A percentile compares a stretch with the other conserved stretches of the same genome.
Evolutionary conservation across 176 grass and related monocot species (phyloP).

Genomic region (Oryza nivara): DNA sequence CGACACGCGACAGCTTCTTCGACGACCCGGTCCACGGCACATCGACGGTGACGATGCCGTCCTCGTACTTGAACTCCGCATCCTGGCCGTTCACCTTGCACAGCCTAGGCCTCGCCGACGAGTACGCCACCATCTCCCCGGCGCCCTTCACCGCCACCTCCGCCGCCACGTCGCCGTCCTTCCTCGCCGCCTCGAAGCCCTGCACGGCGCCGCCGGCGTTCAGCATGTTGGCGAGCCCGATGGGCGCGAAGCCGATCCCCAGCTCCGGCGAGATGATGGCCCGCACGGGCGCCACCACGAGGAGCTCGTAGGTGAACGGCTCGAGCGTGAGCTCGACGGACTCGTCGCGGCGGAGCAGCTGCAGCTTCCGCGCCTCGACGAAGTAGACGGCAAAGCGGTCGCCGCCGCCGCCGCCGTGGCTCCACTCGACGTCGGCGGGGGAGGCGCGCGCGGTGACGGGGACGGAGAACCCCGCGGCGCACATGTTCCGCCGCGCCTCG

Average conservation of each 20-base stretch:
- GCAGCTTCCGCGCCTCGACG: constrained; percentile 46
- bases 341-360: constrained; percentile 53
- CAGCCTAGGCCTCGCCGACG: constrained; percentile 53
- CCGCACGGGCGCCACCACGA: constrained; percentile 74
- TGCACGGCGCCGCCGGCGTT: constrained; percentile 81
- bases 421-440: constrained; percentile 82
- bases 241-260: constrained; percentile 56
- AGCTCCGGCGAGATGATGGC: background rate
- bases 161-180: constrained; percentile 8
- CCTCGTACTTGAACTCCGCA: constrained; percentile 51
- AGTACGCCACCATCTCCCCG: constrained; percentile 68
- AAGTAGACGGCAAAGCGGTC: constrained; percentile 65
- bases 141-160: constrained; percentile 69
- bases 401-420: constrained; percentile 27
- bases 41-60: constrained; percentile 55
- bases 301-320: constrained; percentile 82
- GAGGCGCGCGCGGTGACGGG: constrained; percentile 50
- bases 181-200: constrained; percentile 31
- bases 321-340: constrained; percentile 63
- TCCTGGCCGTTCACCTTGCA: constrained; percentile 72
- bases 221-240: constrained; percentile 90
- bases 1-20: constrained; percentile 50
- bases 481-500: constrained; percentile 71
- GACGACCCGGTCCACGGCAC: constrained; percentile 81
- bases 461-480: constrained; percentile 53